Evolutionary conservation across 805 yeast species (phyloP).

Genomic region (Metschnikowia sp.): DNA sequence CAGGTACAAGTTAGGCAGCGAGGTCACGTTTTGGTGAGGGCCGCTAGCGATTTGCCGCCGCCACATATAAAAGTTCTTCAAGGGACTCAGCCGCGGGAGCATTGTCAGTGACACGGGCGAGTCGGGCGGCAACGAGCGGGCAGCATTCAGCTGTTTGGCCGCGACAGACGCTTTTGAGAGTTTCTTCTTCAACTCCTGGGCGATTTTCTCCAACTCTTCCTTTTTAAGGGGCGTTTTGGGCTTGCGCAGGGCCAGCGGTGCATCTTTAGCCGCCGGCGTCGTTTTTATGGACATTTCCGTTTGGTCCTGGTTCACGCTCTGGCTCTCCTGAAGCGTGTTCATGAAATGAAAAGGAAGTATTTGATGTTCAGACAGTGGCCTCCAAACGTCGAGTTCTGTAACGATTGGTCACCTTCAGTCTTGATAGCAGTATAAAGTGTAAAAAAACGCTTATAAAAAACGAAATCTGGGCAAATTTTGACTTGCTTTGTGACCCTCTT

Average conservation of each 20-base stretch:
- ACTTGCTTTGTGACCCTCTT: too few relatives aligned
- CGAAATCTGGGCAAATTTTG: too few relatives aligned
- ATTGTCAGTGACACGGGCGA: constrained; percentile 15
- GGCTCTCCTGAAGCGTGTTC: constrained; percentile 26
- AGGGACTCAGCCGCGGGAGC: constrained; percentile 26
- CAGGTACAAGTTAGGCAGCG: constrained; percentile 34
- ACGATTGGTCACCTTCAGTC: too few relatives aligned
- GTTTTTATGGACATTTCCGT: constrained; percentile 13
- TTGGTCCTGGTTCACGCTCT: constrained; percentile 16
- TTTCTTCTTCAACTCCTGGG: constrained; percentile 40
- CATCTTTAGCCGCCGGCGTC: constrained; percentile 13
- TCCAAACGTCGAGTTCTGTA: too few relatives aligned
- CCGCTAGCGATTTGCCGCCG: constrained; percentile 25
- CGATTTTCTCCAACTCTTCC: constrained; percentile 44
- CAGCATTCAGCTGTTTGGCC: constrained; percentile 34
- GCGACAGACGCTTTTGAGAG: constrained; percentile 43
- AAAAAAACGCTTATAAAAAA: too few relatives aligned
- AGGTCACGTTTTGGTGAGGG: constrained; percentile 18
- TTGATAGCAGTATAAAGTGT: too few relatives aligned
- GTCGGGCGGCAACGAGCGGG: constrained; percentile 20
- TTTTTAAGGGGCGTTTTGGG: constrained; percentile 39
- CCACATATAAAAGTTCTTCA: constrained; percentile 29
- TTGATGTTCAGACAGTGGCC: too few relatives aligned
- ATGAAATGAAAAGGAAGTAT: constrained; percentile 2
- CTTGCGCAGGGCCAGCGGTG: constrained; percentile 9